These are phyloP conservation scores for Plenodomus biglobosus DNA, from an alignment of 2,329 filamentous ascomycete genomes.

Conservation along the genomic window DNA sequence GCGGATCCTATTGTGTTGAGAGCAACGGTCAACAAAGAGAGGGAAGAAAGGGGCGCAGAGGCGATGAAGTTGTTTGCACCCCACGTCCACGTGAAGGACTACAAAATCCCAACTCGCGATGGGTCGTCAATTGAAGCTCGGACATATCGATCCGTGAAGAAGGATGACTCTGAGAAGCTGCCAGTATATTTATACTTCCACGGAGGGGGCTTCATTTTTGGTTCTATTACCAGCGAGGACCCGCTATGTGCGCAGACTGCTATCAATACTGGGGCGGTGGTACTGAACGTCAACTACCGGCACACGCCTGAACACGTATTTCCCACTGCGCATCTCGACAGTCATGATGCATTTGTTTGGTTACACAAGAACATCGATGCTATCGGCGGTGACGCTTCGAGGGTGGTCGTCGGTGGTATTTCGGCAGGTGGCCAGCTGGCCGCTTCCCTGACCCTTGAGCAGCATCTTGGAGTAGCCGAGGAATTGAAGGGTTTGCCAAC, in stretches of 20 bases:
- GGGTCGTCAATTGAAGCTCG: slow-evolving; percentile 50
- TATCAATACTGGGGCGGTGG: slow-evolving; percentile 46
- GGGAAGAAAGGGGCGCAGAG: slow-evolving; percentile 23
- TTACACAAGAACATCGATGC: slow-evolving; percentile 48
- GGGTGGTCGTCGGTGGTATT: slow-evolving; percentile 55
- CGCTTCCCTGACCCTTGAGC: slow-evolving; percentile 48
- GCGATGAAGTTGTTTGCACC: slow-evolving; percentile 23
- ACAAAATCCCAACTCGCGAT: slow-evolving; percentile 49
- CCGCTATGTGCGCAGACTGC: slow-evolving; percentile 54
- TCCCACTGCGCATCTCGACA: slow-evolving; percentile 57
- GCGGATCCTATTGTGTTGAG: slow-evolving; percentile 17
- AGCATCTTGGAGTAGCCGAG: slow-evolving; percentile 48
- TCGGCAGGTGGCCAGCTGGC: slow-evolving; percentile 56
- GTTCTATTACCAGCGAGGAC: slow-evolving; percentile 57
- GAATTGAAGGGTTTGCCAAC: slow-evolving; percentile 27
- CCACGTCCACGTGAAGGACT: slow-evolving; percentile 23
- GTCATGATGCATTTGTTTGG: slow-evolving; percentile 59
- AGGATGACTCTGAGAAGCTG: slow-evolving; percentile 40
- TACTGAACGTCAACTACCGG: slow-evolving; percentile 61
- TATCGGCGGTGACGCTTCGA: slow-evolving; percentile 44
- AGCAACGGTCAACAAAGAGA: slow-evolving; percentile 23
- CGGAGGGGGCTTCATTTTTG: slow-evolving; percentile 61
- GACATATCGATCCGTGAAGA: slow-evolving; percentile 49
- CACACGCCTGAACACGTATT: slow-evolving; percentile 59
- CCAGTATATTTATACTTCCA: slow-evolving; percentile 55